These are phyloP conservation scores for Nicotiana tomentosiformis DNA, from an alignment of 257 asterid genomes.

Conservation along the genomic window DNA sequence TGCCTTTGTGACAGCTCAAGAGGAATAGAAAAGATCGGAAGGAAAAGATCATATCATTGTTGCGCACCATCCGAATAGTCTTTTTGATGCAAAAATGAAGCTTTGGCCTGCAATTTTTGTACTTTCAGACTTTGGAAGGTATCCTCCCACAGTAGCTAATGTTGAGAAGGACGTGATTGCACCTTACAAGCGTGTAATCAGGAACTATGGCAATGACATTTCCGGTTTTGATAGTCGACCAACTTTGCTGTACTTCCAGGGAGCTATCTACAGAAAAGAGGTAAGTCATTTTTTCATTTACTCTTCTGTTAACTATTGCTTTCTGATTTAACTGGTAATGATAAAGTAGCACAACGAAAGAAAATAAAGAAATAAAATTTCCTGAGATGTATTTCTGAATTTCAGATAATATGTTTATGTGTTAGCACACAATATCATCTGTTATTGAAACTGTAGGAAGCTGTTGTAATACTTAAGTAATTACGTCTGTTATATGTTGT, in stretches of 20 bases:
- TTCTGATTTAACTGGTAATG: not conserved
- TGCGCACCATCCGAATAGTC: constrained; percentile 96
- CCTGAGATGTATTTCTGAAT: too few relatives aligned
- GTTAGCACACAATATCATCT: too few relatives aligned
- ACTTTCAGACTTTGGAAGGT: constrained; percentile 90
- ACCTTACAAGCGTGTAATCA: constrained; percentile 72
- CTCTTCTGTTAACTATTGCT: not conserved
- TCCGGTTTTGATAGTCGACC: constrained; percentile 65
- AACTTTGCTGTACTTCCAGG: constrained; percentile 82
- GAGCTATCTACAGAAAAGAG: constrained; percentile 91
- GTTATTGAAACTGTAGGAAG: too few relatives aligned
- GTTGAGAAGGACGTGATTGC: constrained; percentile 89
- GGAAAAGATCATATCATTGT: constrained; percentile 80
- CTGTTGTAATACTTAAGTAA: too few relatives aligned
- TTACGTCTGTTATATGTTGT: too few relatives aligned
- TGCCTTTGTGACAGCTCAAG: constrained; percentile 42
- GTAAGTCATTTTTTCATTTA: constrained; percentile 38
- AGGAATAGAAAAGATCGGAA: constrained; percentile 73
- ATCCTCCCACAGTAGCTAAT: constrained; percentile 80
- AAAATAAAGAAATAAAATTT: too few relatives aligned
- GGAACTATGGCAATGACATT: constrained; percentile 47
- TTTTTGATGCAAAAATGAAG: constrained; percentile 69
- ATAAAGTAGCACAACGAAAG: too few relatives aligned
- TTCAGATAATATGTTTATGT: too few relatives aligned
- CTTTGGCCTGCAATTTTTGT: constrained; percentile 81